A percentile compares a stretch with the other conserved stretches of the same genome.
These are phyloP conservation scores for Paecilomyces formosus DNA, from an alignment of 2,329 filamentous ascomycete genomes.

Conservation along the genomic window DNA sequence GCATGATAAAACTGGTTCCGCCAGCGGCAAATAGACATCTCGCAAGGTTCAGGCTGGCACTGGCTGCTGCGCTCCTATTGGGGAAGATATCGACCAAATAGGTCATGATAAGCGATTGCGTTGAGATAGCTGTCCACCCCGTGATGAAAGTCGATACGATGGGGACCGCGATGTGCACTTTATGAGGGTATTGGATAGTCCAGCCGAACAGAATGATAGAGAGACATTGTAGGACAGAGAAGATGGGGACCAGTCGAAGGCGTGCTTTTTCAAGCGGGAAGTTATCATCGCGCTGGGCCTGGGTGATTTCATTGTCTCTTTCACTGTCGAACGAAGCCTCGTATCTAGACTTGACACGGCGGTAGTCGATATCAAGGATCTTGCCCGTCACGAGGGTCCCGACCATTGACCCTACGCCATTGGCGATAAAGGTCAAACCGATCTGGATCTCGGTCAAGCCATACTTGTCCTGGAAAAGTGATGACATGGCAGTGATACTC, in stretches of 20 bases:
- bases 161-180: constrained; percentile 43
- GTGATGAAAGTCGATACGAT: constrained; percentile 46
- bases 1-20: constrained; percentile 44
- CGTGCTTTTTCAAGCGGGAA: constrained; percentile 48
- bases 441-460: constrained; percentile 38
- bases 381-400: constrained; percentile 47
- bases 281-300: constrained; percentile 8
- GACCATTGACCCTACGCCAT: constrained; percentile 48
- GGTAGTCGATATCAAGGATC: constrained; percentile 47
- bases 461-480: constrained; percentile 40
- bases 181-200: constrained; percentile 38
- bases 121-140: constrained; percentile 46
- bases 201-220: constrained; percentile 48
- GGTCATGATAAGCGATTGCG: constrained; percentile 43
- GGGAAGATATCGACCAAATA: constrained; percentile 50
- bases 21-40: constrained; percentile 47
- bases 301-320: not conserved
- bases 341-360: constrained; percentile 28
- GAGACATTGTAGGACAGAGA: constrained; percentile 37
- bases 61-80: constrained; percentile 44
- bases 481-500: constrained; percentile 48
- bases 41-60: constrained; percentile 47
- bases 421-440: constrained; percentile 48
- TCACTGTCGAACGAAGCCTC: constrained; percentile 8
- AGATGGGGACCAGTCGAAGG: constrained; percentile 42